A percentile compares a stretch with the other conserved stretches of the same genome.
Evolutionary conservation across 805 yeast species (phyloP).

Genomic region (Teunomyces lycoperdinae): DNA sequence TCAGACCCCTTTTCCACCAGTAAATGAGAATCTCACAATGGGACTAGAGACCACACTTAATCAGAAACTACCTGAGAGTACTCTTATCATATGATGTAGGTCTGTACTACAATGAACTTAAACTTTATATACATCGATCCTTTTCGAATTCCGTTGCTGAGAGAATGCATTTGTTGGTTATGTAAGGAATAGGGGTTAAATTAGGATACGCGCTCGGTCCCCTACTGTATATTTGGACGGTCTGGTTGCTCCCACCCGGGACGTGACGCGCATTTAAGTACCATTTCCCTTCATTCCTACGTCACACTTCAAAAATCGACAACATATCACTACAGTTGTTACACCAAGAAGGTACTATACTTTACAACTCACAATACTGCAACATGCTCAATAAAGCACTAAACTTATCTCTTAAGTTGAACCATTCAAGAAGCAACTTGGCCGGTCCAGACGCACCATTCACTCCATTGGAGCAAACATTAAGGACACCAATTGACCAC

Average conservation of each 20-base stretch:
- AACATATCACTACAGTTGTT: no score
- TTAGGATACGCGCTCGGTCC: background rate
- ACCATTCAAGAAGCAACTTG: constrained; percentile 25
- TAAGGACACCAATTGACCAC: constrained; percentile 37
- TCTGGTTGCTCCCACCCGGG: background rate
- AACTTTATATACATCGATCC: background rate
- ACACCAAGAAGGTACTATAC: background rate
- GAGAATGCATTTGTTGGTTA: background rate
- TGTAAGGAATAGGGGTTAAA: background rate
- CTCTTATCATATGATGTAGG: background rate
- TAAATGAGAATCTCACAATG: background rate
- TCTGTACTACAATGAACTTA: background rate
- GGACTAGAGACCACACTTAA: background rate
- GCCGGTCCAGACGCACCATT: constrained; percentile 28
- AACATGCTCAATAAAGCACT: constrained; percentile 29
- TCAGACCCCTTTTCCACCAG: background rate
- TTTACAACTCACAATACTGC: background rate
- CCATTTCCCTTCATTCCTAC: background rate
- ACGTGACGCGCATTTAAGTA: constrained; percentile 2
- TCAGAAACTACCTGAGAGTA: no score
- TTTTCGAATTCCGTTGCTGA: background rate
- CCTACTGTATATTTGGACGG: background rate
- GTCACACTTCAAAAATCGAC: background rate
- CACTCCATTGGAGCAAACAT: constrained; percentile 45
- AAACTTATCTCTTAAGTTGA: constrained; percentile 33